Conservation (phyloP, 2,329 filamentous ascomycete species). For the Purpureocillium takamizusanense region DNA sequence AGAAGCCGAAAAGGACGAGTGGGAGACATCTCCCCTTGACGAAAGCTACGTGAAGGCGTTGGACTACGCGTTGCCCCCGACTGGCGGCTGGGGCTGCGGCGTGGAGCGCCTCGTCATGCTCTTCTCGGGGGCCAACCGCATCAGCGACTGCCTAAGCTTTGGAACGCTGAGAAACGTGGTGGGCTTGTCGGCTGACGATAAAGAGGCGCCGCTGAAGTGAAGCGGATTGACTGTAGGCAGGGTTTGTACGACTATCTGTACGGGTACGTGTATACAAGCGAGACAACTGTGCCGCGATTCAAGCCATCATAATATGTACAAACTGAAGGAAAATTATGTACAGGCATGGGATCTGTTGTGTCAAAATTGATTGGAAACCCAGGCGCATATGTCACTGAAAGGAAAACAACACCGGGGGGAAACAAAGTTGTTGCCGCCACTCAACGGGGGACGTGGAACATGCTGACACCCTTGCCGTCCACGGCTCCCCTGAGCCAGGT, state of each 20-base stretch:
- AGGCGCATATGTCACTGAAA: not conserved
- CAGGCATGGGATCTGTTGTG: too few relatives aligned
- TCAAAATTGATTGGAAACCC: too few relatives aligned
- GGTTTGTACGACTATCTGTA: not conserved
- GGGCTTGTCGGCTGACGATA: constrained; percentile 32
- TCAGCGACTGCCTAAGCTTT: constrained; percentile 82
- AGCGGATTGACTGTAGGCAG: constrained; percentile 1
- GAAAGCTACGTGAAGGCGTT: constrained; percentile 78
- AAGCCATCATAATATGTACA: too few relatives aligned
- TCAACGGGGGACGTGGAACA: constrained; percentile 10
- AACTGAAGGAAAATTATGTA: too few relatives aligned
- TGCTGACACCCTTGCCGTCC: constrained; percentile 10
- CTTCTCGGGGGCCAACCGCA: constrained; percentile 68
- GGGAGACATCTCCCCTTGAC: constrained; percentile 45
- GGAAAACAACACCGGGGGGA: too few relatives aligned
- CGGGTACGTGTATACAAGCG: not conserved
- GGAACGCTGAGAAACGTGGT: constrained; percentile 69
- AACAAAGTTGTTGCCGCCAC: not conserved
- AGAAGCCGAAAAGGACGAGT: constrained; percentile 28
- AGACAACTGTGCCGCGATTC: too few relatives aligned
- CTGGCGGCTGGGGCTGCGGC: constrained; percentile 93
- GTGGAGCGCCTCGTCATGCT: constrained; percentile 89
- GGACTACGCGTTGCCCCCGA: constrained; percentile 87
- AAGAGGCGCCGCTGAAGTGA: constrained; percentile 5
- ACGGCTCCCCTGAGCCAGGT: constrained; percentile 18